Evolutionary conservation across 768 basidiomycete species (phyloP).

Genomic region (Trametes elegans): DNA sequence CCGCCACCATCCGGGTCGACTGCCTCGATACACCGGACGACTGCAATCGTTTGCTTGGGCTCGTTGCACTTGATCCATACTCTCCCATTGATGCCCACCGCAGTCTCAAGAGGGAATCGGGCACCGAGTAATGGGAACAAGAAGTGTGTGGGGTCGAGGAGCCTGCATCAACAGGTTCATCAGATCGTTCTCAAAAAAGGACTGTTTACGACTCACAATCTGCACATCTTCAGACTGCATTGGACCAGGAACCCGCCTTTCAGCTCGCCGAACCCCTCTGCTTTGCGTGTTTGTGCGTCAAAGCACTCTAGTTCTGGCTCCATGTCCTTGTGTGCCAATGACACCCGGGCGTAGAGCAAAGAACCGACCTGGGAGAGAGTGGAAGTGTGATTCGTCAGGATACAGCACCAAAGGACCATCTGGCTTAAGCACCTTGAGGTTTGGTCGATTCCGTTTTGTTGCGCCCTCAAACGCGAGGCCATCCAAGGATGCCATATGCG

Average conservation of each 20-base stretch:
- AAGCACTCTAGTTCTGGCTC: conserved; percentile 98
- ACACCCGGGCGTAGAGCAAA: conserved; percentile 88
- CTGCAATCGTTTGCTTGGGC: conserved; percentile 68
- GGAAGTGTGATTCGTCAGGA: conserved; percentile 1
- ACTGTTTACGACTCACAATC: conserved; percentile 60
- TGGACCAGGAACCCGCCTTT: conserved; percentile 83
- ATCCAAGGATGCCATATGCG: conserved; percentile 83
- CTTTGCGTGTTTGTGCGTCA: conserved; percentile 87
- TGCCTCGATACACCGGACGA: conserved; percentile 76
- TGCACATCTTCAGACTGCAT: conserved; percentile 82
- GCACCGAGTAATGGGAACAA: conserved; percentile 78
- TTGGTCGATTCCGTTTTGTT: conserved; percentile 91
- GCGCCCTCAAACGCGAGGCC: conserved; percentile 95
- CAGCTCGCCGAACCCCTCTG: conserved; percentile 92
- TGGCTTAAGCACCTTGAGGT: conserved; percentile 65
- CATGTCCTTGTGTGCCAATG: conserved; percentile 95
- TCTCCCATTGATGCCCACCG: conserved; percentile 88
- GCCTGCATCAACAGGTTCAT: conserved; percentile 44
- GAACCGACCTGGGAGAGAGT: conserved; percentile 68
- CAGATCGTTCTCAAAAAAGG: not conserved
- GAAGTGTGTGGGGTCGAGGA: conserved; percentile 80
- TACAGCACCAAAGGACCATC: not conserved
- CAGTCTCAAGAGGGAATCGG: conserved; percentile 82
- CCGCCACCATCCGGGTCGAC: conserved; percentile 74
- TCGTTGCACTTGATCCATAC: conserved; percentile 86